Evolutionary conservation across 1,284 basidiomycete genomes (phyloP), one percentile per base, ranked within the genome.

Genomic region (Cryptococcus sp.): DNA sequence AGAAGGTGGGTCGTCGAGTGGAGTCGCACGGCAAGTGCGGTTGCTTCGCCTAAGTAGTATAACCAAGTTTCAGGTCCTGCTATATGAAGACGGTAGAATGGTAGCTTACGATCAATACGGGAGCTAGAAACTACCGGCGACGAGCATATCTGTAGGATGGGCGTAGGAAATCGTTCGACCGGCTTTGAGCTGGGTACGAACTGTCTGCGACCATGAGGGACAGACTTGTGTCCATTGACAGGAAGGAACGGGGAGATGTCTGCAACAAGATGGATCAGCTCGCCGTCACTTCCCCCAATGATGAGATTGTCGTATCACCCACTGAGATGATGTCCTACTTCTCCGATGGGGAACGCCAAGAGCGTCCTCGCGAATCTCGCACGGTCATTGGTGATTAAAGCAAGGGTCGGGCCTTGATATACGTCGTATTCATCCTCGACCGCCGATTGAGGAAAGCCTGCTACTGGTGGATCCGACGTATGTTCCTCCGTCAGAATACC

Each of bases 251-350:
- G 64, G 4, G 71, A 69, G 8, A 73, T 58, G 41, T 69, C 71
- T 73, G 55, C 30, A 35, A 35, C 30, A 8, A 13, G 47, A 27
- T 43, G 16, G 3, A 40, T 51, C 40, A 45, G 25, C 54, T 23
- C 39, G 43, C 17, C 27, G 19, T 19, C 22, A 47, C n/a, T 47
- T 43, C 7, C 20, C 41, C 35, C 30, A 47, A 22, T 5, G 38
- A 27, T 11, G 17, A 49, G 46, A 27, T 52, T 47, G 52, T 7
- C 5, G 55, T 51, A 15, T 11, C 15, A 55, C 69, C 55, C 46
- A 73, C 71, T 71, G 15, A 71, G 60, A 42, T 70, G 54, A 47
- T 70, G 61, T 3, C 68, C 71, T 13, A 74, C 49, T 38, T 64
- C 57, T 2, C 71, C 73, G 1, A 54, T 62, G 2, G 72, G 61